Percentiles rank a stretch among this genome's conserved stretches.
Evolutionary conservation across 768 basidiomycete species (phyloP).

Genomic region (Naganishia onofrii): DNA sequence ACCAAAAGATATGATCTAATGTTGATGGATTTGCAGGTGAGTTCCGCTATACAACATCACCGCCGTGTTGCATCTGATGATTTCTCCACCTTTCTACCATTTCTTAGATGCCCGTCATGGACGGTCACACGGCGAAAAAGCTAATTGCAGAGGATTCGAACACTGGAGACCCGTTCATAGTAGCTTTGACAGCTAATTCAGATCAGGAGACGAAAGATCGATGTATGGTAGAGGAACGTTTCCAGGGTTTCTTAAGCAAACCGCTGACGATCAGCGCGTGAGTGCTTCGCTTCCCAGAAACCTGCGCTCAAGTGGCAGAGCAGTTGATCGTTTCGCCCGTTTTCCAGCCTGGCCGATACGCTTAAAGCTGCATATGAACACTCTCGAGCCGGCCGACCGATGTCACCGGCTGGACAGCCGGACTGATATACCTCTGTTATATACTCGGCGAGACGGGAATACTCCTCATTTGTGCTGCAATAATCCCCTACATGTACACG

Average conservation of each 20-base stretch:
- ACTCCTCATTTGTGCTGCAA: too few relatives aligned
- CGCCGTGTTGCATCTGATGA: conserved; percentile 2
- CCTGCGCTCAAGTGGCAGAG: too few relatives aligned
- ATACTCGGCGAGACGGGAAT: too few relatives aligned
- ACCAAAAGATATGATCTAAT: conserved; percentile 42
- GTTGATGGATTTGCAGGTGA: conserved; percentile 46
- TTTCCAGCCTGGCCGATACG: too few relatives aligned
- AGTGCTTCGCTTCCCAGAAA: neutral
- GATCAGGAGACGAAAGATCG: conserved; percentile 28
- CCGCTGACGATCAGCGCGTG: conserved; percentile 16
- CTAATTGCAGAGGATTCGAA: conserved; percentile 33
- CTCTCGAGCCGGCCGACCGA: too few relatives aligned
- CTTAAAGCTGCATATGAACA: too few relatives aligned
- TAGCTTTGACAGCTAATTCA: conserved; percentile 43
- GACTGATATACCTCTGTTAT: too few relatives aligned
- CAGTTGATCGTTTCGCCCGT: too few relatives aligned
- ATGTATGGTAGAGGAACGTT: conserved; percentile 12
- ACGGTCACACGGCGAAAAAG: conserved; percentile 38
- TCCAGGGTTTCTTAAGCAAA: conserved; percentile 27
- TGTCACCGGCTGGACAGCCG: too few relatives aligned
- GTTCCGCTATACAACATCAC: neutral
- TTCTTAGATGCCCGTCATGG: conserved; percentile 40
- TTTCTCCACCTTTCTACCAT: too few relatives aligned
- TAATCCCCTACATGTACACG: too few relatives aligned
- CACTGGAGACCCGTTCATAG: conserved; percentile 33